Evolutionary conservation across 2,329 filamentous ascomycete genomes (phyloP), one percentile per base, ranked within the genome.

Genomic region (Epichloe glyceriae): DNA sequence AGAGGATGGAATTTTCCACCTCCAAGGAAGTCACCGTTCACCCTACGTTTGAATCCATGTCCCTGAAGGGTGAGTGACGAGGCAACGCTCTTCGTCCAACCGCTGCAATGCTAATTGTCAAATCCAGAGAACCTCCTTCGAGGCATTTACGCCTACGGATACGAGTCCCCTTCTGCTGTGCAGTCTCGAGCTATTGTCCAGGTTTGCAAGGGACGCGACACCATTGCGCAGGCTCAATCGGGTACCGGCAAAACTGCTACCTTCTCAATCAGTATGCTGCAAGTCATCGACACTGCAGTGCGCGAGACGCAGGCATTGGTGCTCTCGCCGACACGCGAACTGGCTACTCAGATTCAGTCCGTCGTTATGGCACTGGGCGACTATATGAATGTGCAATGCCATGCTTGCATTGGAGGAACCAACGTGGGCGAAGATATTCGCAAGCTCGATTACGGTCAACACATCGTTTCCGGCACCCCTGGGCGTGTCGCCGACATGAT

Each of bases 361-460:
- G 93, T 98, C 53, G 86, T 98, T 60, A 95, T 97, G 83, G 93
- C 93, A n/a, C 80, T 98, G n/a, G 93, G 93, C 58, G 93, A 98
- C 70, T 98, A 96, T 76, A 97, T 98, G 93, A 96, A 96, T 65
- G 88, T 98, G 3, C 90, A 98, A 71, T 98, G 93, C 72, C 93
- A 98, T 63, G 91, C 93, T 53, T 98, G 93, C 70, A 97, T 98
- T 62, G 93, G 93, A 59, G 93, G 93, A 54, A 98, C 93, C 58
- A 97, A 95, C 64, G 90, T 98, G 38, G 89, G 93, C 60, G 93
- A 97, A 67, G 93, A 98, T 65, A 98, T 98, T 60, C 85, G 88
- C 67, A 95, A 95, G 73, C 86, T 98, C 55, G 89, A 97, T 67
- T 93, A 97, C 62, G 93, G 93, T 56, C 93, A 95, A 69, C 93